These are phyloP conservation scores for Erysimum pusillum DNA, from an alignment of 441 rosid species.

Conservation along the genomic window DNA sequence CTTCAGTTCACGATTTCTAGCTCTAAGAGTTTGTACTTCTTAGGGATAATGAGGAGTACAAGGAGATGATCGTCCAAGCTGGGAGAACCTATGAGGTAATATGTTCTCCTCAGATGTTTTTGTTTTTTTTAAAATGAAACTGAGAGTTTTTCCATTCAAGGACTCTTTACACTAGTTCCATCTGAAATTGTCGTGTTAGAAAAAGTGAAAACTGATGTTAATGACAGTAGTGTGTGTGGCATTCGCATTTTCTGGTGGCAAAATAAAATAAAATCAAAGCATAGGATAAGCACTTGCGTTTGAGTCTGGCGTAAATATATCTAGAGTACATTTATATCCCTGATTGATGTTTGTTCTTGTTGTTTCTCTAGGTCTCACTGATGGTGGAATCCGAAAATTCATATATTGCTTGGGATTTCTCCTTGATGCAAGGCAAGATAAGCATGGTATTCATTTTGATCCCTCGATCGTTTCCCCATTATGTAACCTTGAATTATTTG, in stretches of 20 bases:
- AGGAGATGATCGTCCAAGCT: conserved; percentile 78
- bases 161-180: conserved; percentile 12
- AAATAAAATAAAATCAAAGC: background rate
- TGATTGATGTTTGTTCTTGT: conserved; percentile 31
- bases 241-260: conserved; percentile 23
- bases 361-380: conserved; percentile 64
- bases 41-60: conserved; percentile 89
- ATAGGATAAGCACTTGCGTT: conserved; percentile 24
- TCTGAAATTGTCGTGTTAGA: conserved; percentile 9
- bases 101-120: conserved; percentile 42
- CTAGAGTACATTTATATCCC: no score
- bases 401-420: conserved; percentile 96
- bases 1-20: conserved; percentile 26
- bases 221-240: conserved; percentile 22
- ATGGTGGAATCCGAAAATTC: conserved; percentile 88
- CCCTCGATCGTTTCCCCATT: conserved; percentile 29
- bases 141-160: conserved; percentile 20
- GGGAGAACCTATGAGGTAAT: conserved; percentile 88
- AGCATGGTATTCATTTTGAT: conserved; percentile 64
- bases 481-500: conserved; percentile 6
- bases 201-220: conserved; percentile 28
- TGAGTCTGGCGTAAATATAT: conserved; percentile 1
- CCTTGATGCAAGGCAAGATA: conserved; percentile 82
- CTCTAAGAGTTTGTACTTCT: conserved; percentile 40
- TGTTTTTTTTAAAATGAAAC: conserved; percentile 16